A percentile compares a stretch with the other conserved stretches of the same genome.
These are phyloP conservation scores for Aspergillus mulundensis DNA, from an alignment of 495 filamentous ascomycete genomes.

Conservation along the genomic window DNA sequence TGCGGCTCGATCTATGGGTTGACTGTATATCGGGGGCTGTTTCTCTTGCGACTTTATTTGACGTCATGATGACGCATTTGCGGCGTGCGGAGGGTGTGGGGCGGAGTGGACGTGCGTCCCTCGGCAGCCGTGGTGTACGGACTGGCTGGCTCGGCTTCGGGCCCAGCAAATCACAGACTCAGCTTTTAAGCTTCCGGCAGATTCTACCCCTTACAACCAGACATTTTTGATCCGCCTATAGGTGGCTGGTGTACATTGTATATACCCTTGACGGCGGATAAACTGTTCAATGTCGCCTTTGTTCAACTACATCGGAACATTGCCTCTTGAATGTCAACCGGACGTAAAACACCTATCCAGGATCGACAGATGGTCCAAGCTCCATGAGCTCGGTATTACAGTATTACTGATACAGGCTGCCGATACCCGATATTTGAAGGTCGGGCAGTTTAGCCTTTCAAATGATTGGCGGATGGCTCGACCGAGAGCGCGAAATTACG, in stretches of 20 bases:
- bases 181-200: neutral
- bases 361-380: no score
- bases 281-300: no score
- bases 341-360: neutral
- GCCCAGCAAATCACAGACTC: neutral
- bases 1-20: neutral
- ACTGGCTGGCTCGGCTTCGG: neutral
- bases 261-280: no score
- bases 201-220: neutral
- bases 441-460: neutral
- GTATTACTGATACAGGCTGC: neutral
- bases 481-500: neutral
- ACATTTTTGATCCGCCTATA: neutral
- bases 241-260: no score
- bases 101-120: neutral
- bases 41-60: neutral
- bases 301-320: neutral
- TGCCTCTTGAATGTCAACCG: neutral
- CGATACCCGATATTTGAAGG: neutral
- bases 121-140: neutral
- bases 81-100: neutral
- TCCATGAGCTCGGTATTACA: neutral
- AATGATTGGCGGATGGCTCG: neutral
- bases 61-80: neutral
- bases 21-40: neutral